Conservation (phyloP, 2,329 filamentous ascomycete species). For the Zasmidium angulare region DNA sequence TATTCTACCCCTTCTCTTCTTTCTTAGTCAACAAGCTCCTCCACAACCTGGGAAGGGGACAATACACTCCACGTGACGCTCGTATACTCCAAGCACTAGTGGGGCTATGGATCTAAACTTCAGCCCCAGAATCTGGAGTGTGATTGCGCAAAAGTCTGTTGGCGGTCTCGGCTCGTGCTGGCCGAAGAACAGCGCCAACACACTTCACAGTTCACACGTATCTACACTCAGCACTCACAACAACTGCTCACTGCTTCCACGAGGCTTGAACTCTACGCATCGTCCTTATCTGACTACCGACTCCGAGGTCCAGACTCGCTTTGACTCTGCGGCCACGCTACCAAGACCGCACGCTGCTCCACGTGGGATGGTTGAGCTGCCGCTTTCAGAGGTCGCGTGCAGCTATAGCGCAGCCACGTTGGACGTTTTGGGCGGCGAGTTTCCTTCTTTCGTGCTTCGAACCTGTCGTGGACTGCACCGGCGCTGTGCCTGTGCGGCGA, state of each 20-base stretch:
- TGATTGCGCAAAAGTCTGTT: not conserved
- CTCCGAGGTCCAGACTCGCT: not conserved
- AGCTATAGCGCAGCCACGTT: not conserved
- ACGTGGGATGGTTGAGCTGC: not conserved
- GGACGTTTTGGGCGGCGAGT: not conserved
- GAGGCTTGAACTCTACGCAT: not conserved
- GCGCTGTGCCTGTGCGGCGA: too few relatives aligned
- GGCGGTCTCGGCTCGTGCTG: not conserved
- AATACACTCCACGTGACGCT: not conserved
- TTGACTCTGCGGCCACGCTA: not conserved
- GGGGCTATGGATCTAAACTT: not conserved
- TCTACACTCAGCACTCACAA: not conserved
- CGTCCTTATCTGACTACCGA: not conserved
- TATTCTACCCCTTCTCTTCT: too few relatives aligned
- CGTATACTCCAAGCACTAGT: too few relatives aligned
- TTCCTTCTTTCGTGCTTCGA: not conserved
- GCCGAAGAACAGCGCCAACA: not conserved
- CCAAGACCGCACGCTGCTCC: not conserved
- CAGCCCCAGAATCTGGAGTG: not conserved
- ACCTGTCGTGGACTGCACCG: too few relatives aligned
- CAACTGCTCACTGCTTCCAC: too few relatives aligned
- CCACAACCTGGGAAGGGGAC: too few relatives aligned
- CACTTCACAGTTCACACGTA: not conserved
- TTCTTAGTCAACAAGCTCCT: too few relatives aligned
- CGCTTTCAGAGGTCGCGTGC: not conserved